Percentiles rank a stretch among this genome's conserved stretches.
phyloP scores from a whole-genome alignment of 2,329 filamentous ascomycete species.

The Sclerotinia nivalis region DNA sequence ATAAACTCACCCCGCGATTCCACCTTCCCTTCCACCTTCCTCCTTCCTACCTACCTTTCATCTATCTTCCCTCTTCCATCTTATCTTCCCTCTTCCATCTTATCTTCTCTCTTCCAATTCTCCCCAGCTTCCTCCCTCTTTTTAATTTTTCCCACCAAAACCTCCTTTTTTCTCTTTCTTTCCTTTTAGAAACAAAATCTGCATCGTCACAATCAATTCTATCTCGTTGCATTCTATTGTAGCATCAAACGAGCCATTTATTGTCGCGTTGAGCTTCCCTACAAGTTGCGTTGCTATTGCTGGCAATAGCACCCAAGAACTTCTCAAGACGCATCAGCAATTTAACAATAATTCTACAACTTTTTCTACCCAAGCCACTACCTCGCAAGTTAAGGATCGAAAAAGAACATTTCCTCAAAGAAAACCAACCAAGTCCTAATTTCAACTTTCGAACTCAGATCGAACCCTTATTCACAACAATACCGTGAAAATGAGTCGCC shows the following conservation, averaged over 20 bases:
- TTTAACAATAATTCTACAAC: neutral
- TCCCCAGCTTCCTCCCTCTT: neutral
- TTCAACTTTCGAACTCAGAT: neutral
- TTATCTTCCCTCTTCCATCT: too few relatives aligned
- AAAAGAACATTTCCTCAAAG: neutral
- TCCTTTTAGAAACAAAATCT: neutral
- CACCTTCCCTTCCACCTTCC: too few relatives aligned
- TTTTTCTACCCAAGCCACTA: neutral
- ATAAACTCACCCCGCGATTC: too few relatives aligned
- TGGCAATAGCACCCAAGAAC: neutral
- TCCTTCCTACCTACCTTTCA: neutral
- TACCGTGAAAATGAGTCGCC: neutral
- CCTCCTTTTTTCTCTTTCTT: neutral
- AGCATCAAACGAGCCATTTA: constrained; percentile 1
- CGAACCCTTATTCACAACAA: neutral
- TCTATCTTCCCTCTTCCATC: neutral
- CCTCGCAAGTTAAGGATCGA: neutral
- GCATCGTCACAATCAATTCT: neutral
- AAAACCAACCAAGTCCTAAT: neutral
- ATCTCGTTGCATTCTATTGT: constrained; percentile 18
- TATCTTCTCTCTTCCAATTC: neutral
- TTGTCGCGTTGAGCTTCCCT: constrained; percentile 9
- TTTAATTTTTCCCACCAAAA: neutral
- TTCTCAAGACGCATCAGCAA: neutral
- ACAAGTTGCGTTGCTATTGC: constrained; percentile 8